Percentiles rank a stretch among this genome's conserved stretches.
Evolutionary conservation across 2,329 filamentous ascomycete species (phyloP).

Genomic region (Monilinia aucupariae): DNA sequence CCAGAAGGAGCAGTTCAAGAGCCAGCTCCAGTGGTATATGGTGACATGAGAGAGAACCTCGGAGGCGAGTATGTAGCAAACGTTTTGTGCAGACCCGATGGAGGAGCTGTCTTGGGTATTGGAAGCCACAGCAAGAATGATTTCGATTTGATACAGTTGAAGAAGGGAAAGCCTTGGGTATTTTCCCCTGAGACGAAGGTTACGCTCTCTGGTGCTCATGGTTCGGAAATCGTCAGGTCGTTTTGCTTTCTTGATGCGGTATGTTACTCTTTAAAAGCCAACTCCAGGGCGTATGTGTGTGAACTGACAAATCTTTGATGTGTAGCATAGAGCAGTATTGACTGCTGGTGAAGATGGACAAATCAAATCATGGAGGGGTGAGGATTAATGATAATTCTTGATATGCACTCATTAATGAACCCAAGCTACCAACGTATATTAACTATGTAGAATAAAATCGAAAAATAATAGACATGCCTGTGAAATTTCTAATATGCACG

Average conservation of each 20-base stretch:
- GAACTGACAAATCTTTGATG: constrained; percentile 12
- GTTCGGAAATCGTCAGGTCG: constrained; percentile 56
- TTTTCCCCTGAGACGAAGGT: constrained; percentile 53
- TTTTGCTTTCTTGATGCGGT: constrained; percentile 59
- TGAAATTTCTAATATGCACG: not conserved
- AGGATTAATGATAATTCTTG: constrained; percentile 15
- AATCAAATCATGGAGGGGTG: constrained; percentile 38
- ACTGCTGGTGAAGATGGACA: constrained; percentile 40
- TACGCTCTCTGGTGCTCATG: constrained; percentile 56
- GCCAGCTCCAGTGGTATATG: constrained; percentile 50
- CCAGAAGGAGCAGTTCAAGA: constrained; percentile 52
- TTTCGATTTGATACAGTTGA: constrained; percentile 57
- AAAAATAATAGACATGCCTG: not conserved
- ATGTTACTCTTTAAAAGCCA: constrained; percentile 21
- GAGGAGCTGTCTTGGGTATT: constrained; percentile 56
- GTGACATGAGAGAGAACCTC: constrained; percentile 61
- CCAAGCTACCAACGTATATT: not conserved
- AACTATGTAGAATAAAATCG: not conserved
- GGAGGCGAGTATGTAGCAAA: constrained; percentile 70
- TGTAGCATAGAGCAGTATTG: constrained; percentile 35
- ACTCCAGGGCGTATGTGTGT: not conserved
- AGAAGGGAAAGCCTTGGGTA: constrained; percentile 47
- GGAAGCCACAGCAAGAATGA: constrained; percentile 57
- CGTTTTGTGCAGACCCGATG: constrained; percentile 55
- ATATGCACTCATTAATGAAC: not conserved